Conservation (phyloP, 495 filamentous ascomycete species). For the Podospora pseudopauciseta region DNA sequence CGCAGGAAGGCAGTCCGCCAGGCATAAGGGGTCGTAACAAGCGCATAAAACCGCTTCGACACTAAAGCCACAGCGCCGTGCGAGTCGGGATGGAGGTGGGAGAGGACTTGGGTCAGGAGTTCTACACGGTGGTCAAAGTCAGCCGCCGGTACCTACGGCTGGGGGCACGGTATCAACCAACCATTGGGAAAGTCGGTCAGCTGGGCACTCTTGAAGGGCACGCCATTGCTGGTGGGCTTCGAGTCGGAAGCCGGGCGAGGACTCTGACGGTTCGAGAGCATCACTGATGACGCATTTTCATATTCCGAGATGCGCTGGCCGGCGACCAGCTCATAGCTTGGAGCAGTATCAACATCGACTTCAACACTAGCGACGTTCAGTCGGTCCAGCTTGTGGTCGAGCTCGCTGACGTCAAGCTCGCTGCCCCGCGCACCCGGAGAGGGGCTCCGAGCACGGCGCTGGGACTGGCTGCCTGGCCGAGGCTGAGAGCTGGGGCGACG, state of each 20-base stretch:
- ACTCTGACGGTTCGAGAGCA: slow-evolving; percentile 41
- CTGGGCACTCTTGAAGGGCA: slow-evolving; percentile 43
- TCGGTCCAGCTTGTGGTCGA: slow-evolving; percentile 39
- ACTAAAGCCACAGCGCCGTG: slow-evolving; percentile 74
- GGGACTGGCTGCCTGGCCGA: slow-evolving; percentile 36
- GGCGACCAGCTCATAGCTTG: slow-evolving; percentile 19
- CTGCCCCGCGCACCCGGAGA: slow-evolving; percentile 29
- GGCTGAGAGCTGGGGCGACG: slow-evolving; percentile 9
- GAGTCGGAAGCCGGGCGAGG: slow-evolving; percentile 53
- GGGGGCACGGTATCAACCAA: slow-evolving; percentile 38
- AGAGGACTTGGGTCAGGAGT: slow-evolving; percentile 86
- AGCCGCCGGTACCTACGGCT: slow-evolving; percentile 9
- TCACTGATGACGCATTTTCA: slow-evolving; percentile 54
- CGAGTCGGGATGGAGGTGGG: slow-evolving; percentile 77
- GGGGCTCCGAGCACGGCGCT: slow-evolving; percentile 23
- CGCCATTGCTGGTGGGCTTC: slow-evolving; percentile 56
- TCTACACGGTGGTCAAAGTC: slow-evolving; percentile 50
- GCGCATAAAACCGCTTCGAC: slow-evolving; percentile 73
- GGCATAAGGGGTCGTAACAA: slow-evolving; percentile 84
- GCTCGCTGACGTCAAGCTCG: slow-evolving; percentile 32
- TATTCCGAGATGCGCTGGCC: slow-evolving; percentile 68
- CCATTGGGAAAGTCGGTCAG: slow-evolving; percentile 77
- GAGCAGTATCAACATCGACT: slow-evolving; percentile 2
- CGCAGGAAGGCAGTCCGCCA: slow-evolving; percentile 88
- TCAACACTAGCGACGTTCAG: slow-evolving; percentile 33